phyloP scores from a whole-genome alignment of 169 alveolate genomes.

The Cryptosporidium felis region DNA sequence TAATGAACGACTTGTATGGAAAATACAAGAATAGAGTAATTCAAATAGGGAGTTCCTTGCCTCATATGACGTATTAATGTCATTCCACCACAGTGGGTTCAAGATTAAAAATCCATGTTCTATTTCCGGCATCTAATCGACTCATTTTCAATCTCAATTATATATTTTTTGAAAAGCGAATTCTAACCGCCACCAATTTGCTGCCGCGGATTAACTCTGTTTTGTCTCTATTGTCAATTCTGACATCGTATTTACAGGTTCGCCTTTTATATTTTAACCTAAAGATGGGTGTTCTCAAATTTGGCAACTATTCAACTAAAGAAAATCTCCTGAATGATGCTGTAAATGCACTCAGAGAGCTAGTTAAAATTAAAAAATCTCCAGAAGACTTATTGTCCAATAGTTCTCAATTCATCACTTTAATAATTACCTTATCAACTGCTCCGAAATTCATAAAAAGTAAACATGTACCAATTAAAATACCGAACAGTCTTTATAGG shows the following conservation, averaged over 20 bases:
- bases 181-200: constrained; percentile 20
- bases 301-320: too few species aligned
- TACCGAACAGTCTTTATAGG: constrained; percentile 23
- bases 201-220: constrained; percentile 54
- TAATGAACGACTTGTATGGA: constrained; percentile 39
- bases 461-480: constrained; percentile 16
- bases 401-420: constrained; percentile 23
- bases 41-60: constrained; percentile 7
- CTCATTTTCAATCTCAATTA: constrained; percentile 3
- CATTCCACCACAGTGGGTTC: constrained; percentile 44
- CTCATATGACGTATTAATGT: constrained; percentile 11
- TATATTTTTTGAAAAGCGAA: neutral
- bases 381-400: neutral
- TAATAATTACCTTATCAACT: neutral
- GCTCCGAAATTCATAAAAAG: constrained; percentile 57
- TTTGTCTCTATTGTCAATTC: constrained; percentile 70
- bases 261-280: too few species aligned
- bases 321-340: constrained; percentile 16
- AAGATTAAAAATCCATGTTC: constrained; percentile 55
- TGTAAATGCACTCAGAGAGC: constrained; percentile 36
- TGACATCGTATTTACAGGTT: too few species aligned
- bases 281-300: too few species aligned
- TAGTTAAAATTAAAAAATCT: neutral
- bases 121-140: constrained; percentile 21
- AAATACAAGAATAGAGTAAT: constrained; percentile 46